Conservation (phyloP, 805 yeast genomes). For the Brettanomyces sp. region DNA sequence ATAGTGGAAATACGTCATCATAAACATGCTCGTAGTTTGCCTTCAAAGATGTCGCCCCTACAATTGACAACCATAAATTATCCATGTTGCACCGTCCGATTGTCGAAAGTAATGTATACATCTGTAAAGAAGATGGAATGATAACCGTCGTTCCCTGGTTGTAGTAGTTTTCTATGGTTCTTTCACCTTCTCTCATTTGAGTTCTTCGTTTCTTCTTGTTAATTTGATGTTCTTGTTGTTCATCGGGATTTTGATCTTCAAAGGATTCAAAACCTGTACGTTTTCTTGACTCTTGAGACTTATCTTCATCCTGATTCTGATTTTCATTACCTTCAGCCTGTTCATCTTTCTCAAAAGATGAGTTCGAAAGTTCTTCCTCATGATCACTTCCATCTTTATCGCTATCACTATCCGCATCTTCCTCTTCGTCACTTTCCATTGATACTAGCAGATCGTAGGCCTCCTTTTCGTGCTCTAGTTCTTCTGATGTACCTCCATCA, state of each 20-base stretch:
- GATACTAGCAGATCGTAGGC: conserved; percentile 53
- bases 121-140: conserved; percentile 67
- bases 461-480: conserved; percentile 41
- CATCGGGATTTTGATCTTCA: background rate
- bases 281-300: conserved; percentile 10
- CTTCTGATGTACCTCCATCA: conserved; percentile 67
- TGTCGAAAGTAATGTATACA: conserved; percentile 69
- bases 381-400: conserved; percentile 25
- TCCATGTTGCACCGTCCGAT: conserved; percentile 74
- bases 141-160: conserved; percentile 71
- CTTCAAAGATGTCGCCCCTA: conserved; percentile 81
- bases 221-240: conserved; percentile 6
- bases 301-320: conserved; percentile 12
- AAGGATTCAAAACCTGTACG: background rate
- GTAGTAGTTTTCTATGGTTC: conserved; percentile 64
- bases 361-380: conserved; percentile 17
- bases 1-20: conserved; percentile 58
- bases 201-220: conserved; percentile 31
- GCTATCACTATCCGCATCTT: conserved; percentile 28
- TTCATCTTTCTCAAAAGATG: conserved; percentile 14
- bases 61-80: conserved; percentile 74
- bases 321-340: conserved; percentile 19
- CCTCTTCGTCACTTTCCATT: conserved; percentile 27
- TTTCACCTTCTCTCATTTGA: conserved; percentile 39
- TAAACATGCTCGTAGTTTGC: conserved; percentile 67